Evolutionary conservation across 2,329 filamentous ascomycete genomes (phyloP).

Genomic region (Pestalotiopsis fici): DNA sequence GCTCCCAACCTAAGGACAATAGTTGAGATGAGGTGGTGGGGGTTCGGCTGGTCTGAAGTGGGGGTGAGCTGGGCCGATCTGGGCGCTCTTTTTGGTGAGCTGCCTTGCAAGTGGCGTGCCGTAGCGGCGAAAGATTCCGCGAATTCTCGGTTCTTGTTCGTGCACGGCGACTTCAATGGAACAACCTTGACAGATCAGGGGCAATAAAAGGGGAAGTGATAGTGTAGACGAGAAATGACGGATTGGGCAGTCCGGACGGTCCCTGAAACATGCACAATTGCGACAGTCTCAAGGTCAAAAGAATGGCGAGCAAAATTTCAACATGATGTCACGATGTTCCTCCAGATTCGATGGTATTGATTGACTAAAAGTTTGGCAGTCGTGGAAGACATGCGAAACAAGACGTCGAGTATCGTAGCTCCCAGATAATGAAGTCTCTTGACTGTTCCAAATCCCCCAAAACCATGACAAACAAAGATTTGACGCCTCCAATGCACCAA

Average conservation of each 20-base stretch:
- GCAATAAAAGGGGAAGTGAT: background rate
- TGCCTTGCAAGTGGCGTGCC: background rate
- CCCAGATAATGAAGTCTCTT: too few species aligned
- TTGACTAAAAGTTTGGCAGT: background rate
- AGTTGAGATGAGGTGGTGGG: conserved; percentile 4
- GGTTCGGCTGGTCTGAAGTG: background rate
- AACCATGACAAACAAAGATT: too few species aligned
- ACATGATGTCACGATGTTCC: background rate
- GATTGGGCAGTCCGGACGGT: background rate
- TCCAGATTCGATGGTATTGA: background rate
- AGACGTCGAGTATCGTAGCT: too few species aligned
- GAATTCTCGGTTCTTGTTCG: background rate
- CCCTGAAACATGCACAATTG: background rate
- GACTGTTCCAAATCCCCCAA: too few species aligned
- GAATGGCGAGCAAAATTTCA: background rate
- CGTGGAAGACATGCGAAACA: background rate
- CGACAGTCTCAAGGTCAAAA: background rate
- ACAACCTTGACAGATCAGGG: background rate
- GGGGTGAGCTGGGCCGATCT: background rate
- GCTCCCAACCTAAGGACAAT: background rate
- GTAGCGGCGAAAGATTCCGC: conserved; percentile 7
- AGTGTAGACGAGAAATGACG: background rate
- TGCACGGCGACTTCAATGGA: background rate
- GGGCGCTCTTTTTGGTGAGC: background rate
- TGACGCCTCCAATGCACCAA: background rate